These are phyloP conservation scores for Diaporthe sp. DNA, from an alignment of 2,329 filamentous ascomycete species.

Conservation along the genomic window DNA sequence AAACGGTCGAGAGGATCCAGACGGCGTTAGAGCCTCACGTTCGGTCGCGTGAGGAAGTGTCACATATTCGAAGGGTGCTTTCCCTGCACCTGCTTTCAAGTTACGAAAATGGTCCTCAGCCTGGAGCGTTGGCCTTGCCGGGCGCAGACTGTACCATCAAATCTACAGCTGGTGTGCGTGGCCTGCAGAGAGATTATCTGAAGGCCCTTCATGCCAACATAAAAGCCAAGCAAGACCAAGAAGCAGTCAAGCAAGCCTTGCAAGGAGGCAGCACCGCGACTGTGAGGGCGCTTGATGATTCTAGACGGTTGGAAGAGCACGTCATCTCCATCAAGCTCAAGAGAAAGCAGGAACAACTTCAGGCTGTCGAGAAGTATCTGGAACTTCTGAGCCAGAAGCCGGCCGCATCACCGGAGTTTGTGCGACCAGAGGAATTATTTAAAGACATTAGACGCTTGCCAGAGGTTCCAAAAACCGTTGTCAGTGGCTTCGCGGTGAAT, in stretches of 20 bases:
- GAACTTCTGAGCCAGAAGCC: slow-evolving; percentile 65
- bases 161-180: slow-evolving; percentile 55
- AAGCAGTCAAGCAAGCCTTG: slow-evolving; percentile 48
- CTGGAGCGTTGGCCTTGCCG: slow-evolving; percentile 62
- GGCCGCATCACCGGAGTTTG: slow-evolving; percentile 61
- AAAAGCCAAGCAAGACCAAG: slow-evolving; percentile 63
- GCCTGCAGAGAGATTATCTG: slow-evolving; percentile 67
- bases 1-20: slow-evolving; percentile 55
- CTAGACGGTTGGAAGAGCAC: slow-evolving; percentile 59
- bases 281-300: slow-evolving; percentile 16
- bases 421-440: slow-evolving; percentile 64
- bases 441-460: slow-evolving; percentile 58
- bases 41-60: slow-evolving; percentile 68
- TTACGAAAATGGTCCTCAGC: slow-evolving; percentile 56
- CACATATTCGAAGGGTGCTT: slow-evolving; percentile 67
- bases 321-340: slow-evolving; percentile 64
- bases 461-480: slow-evolving; percentile 63
- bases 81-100: slow-evolving; percentile 65
- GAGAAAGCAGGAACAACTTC: slow-evolving; percentile 64
- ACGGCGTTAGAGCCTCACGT: slow-evolving; percentile 64
- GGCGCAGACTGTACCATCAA: slow-evolving; percentile 53
- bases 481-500: slow-evolving; percentile 62
- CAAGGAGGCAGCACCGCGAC: slow-evolving; percentile 42
- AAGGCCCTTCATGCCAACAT: slow-evolving; percentile 66
- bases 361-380: slow-evolving; percentile 64